phyloP scores from a whole-genome alignment of 768 basidiomycete genomes.

The Kwoniella shandongensis region DNA sequence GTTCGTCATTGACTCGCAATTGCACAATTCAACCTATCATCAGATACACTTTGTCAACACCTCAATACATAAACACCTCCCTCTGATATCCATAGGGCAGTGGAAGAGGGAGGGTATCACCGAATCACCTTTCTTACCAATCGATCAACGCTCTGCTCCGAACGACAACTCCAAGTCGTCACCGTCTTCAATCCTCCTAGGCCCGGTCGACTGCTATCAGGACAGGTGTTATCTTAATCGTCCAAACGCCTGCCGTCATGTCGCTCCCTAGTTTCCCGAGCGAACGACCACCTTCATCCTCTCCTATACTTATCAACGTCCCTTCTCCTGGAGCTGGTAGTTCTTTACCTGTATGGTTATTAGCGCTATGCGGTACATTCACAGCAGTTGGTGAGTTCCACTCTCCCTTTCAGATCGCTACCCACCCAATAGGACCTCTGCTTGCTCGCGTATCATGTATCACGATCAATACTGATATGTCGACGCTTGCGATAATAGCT shows the following conservation, averaged over 20 bases:
- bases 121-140: too few relatives aligned
- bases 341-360: conserved; percentile 45
- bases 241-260: too few relatives aligned
- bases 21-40: too few relatives aligned
- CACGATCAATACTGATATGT: too few relatives aligned
- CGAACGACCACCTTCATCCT: conserved; percentile 13
- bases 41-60: too few relatives aligned
- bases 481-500: conserved; percentile 25
- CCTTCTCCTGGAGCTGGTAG: conserved; percentile 44
- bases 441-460: too few relatives aligned
- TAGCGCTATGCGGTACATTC: conserved; percentile 49
- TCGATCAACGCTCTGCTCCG: too few relatives aligned
- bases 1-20: too few relatives aligned
- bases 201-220: too few relatives aligned
- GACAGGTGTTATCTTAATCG: too few relatives aligned
- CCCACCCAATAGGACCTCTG: not conserved
- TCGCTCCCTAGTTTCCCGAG: conserved; percentile 41
- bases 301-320: conserved; percentile 16
- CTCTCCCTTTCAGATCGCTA: not conserved
- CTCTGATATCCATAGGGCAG: not conserved
- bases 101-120: not conserved
- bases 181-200: too few relatives aligned
- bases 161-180: too few relatives aligned
- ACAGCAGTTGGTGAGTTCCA: conserved; percentile 47
- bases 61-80: not conserved